A percentile compares a stretch with the other conserved stretches of the same genome.
These are phyloP conservation scores for Protea cynaroides DNA, from an alignment of 164 flowering plant genomes.

Conservation along the genomic window DNA sequence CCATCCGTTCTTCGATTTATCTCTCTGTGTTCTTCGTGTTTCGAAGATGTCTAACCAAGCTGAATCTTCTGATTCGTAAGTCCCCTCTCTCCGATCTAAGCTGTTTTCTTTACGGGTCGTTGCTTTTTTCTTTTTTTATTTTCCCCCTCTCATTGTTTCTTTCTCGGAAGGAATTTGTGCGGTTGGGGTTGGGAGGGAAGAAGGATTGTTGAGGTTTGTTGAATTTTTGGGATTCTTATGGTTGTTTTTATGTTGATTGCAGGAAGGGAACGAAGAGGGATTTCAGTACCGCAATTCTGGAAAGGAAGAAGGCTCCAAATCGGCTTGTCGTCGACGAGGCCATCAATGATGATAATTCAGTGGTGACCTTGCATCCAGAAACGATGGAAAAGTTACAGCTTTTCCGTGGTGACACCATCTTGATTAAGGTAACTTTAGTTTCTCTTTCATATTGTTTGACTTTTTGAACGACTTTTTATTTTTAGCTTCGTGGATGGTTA, in stretches of 20 bases:
- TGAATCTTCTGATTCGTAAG: conserved; percentile 20
- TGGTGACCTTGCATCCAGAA: conserved; percentile 30
- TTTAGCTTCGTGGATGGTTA: neutral
- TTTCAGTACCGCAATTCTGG: conserved; percentile 37
- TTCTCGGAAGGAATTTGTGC: too few species aligned
- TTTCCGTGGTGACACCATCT: conserved; percentile 35
- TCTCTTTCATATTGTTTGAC: neutral
- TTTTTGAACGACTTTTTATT: neutral
- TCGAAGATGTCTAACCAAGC: conserved; percentile 12
- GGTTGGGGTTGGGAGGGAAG: neutral
- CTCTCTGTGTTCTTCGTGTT: neutral
- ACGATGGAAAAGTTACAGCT: conserved; percentile 38
- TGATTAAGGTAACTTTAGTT: conserved; percentile 25
- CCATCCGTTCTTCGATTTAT: neutral
- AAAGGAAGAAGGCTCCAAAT: conserved; percentile 32
- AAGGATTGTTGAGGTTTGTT: neutral
- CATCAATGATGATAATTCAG: conserved; percentile 33
- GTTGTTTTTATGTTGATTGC: conserved; percentile 3
- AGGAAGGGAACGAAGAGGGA: conserved; percentile 39
- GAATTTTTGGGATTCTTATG: conserved; percentile 4
- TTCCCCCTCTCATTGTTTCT: neutral
- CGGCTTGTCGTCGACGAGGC: conserved; percentile 40
- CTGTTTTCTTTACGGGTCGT: neutral
- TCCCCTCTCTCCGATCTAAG: neutral
- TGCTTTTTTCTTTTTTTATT: conserved; percentile 1